Percentiles rank a stretch among this genome's conserved stretches.
These are phyloP conservation scores for Chlamydomonas reinhardtii DNA, from an alignment of 163 green algal species.

Conservation along the genomic window DNA sequence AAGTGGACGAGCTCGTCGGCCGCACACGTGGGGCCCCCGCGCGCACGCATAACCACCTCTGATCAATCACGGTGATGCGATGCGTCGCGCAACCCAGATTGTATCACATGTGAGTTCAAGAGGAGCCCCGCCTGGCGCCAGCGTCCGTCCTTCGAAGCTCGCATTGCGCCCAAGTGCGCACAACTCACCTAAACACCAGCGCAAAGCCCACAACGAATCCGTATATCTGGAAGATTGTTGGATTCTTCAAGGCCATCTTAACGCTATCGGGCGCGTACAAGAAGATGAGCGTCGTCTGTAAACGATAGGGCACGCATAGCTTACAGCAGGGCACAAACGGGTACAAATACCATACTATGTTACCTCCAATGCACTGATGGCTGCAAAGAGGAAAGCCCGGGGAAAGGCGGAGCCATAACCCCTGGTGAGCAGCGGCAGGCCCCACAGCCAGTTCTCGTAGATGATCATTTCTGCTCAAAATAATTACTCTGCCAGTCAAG, in stretches of 20 bases:
- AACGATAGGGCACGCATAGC: too few relatives aligned
- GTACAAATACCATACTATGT: too few relatives aligned
- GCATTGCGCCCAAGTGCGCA: background rate
- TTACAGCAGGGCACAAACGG: too few relatives aligned
- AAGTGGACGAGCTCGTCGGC: background rate
- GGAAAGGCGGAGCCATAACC: background rate
- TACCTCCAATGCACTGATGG: background rate
- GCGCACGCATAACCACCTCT: too few relatives aligned
- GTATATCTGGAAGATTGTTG: conserved; percentile 40
- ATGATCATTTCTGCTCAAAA: background rate
- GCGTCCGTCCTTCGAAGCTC: background rate
- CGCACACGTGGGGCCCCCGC: too few relatives aligned
- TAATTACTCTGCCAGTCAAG: too few relatives aligned
- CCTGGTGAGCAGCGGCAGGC: background rate
- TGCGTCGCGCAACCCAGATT: too few relatives aligned
- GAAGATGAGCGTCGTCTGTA: conserved; percentile 7
- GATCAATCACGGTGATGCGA: too few relatives aligned
- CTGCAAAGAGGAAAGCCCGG: background rate
- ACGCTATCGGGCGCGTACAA: background rate
- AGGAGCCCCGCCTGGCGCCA: too few relatives aligned
- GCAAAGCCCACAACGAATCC: conserved; percentile 32
- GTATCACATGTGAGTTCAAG: too few relatives aligned
- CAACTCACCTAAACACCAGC: conserved; percentile 34
- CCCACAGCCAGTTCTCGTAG: background rate
- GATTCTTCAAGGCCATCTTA: conserved; percentile 3